Base-by-base conservation (phyloP, 176 grass and related monocot genomes). In the Oryza meyeriana region DNA sequence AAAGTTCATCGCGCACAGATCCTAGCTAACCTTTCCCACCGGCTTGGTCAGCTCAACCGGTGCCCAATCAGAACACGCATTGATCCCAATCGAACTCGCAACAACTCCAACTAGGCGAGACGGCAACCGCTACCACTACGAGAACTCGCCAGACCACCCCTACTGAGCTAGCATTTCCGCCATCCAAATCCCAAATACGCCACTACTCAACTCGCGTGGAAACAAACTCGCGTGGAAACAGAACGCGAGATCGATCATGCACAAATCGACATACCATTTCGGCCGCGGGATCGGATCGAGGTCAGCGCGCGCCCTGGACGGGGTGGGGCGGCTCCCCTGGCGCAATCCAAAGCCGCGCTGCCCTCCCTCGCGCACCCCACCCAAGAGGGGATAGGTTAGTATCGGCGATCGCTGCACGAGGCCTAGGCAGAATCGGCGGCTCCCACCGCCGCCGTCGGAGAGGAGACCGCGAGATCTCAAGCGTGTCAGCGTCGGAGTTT, bases 261-360 rank as follows among this genome's bases (percentile, higher is more conserved):
- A 26, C 18, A 44, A 39, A 61, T 14, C 6, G 29, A 16, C 14
- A 50, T 80, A 86, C 84, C 84, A 86, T 86, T 86, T 31, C 32
- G 41, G 12, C 76, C 1, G 41, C 41, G 41, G 17, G 17, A 32
- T 27, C 40, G 32, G 84, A 74, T 80, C 32, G 33, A 80, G 41
- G 32, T 45, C 68, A 27, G 41, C 84, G 66, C 48, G 45, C 36
- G 64, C 30, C 73, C 73, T 70, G 45, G 16, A 48, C 42, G 9
- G 27, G 16, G 16, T 11, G 27, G 73, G 4, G 79, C 67, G 28
- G 74, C 74, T 69, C 20, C 50, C 35, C 64, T 25, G 13, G 74
- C 50, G 38, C 66, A 66, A 70, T 85, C 65, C 74, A 75, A 75
- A n/a, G 52, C 66, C 16, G 52, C 29, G 38, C 81, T 25, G 55